A percentile compares a stretch with the other conserved stretches of the same genome.
phyloP scores from a whole-genome alignment of 2,329 filamentous ascomycete species.

The Chrysoporthe puriensis region DNA sequence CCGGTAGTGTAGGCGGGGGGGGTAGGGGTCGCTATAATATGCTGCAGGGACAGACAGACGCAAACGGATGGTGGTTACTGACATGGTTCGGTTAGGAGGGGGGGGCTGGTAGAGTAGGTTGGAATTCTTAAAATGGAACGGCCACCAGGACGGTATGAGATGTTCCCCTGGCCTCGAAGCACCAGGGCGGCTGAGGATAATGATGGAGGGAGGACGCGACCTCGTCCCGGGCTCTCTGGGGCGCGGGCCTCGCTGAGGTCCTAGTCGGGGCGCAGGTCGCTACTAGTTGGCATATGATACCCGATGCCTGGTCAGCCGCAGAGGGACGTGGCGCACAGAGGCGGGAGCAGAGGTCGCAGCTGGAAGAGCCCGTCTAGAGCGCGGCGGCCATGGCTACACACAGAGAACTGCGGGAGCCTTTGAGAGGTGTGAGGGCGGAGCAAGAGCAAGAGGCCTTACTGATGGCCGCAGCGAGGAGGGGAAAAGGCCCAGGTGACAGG shows the following conservation, averaged over 20 bases:
- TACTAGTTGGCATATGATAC: background rate
- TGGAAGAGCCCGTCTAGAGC: background rate
- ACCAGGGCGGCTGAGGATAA: no score
- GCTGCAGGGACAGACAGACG: background rate
- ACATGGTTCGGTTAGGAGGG: background rate
- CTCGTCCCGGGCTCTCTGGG: background rate
- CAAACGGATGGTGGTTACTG: background rate
- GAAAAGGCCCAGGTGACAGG: background rate
- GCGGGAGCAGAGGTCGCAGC: background rate
- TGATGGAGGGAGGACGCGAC: no score
- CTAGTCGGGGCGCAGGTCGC: background rate
- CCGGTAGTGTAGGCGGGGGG: background rate
- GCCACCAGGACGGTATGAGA: background rate
- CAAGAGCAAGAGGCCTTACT: background rate
- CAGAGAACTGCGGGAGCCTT: background rate
- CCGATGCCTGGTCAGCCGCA: background rate
- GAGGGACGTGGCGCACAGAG: background rate
- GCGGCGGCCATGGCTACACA: background rate
- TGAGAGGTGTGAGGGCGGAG: background rate
- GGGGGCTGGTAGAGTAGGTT: no score
- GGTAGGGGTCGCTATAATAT: background rate
- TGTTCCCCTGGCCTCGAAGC: background rate
- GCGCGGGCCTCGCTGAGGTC: background rate
- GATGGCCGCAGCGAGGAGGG: background rate
- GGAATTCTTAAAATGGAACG: background rate